Percentiles rank a stretch among this genome's conserved stretches.
phyloP scores from a whole-genome alignment of 2,329 filamentous ascomycete genomes.

The Cryphonectria japonica region DNA sequence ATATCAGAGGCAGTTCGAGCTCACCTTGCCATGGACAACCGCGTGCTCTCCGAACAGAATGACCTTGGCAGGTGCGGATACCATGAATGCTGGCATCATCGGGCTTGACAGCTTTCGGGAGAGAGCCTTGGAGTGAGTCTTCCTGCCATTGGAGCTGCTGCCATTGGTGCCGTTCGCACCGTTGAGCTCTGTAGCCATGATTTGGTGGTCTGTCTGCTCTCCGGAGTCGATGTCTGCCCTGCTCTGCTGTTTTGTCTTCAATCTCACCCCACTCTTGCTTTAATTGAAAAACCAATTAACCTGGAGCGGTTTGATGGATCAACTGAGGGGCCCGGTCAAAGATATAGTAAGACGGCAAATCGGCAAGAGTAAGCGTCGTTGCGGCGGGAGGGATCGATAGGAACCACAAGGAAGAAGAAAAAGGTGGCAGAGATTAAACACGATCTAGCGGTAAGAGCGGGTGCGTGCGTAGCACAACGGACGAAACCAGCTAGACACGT shows the following conservation, averaged over 20 bases:
- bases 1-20: background rate
- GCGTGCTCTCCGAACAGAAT: constrained; percentile 98
- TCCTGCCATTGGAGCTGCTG: constrained; percentile 27
- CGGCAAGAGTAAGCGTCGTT: constrained; percentile 1
- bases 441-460: background rate
- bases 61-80: constrained; percentile 96
- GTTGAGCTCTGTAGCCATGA: constrained; percentile 13
- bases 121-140: constrained; percentile 42
- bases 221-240: background rate
- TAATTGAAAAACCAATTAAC: background rate
- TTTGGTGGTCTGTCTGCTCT: background rate
- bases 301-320: background rate
- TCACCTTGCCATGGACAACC: constrained; percentile 93
- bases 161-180: constrained; percentile 39
- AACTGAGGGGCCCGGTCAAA: background rate
- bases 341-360: background rate
- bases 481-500: background rate
- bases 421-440: background rate
- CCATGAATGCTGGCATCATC: constrained; percentile 91
- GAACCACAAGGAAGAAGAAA: background rate
- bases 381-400: background rate
- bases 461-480: background rate
- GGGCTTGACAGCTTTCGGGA: constrained; percentile 64
- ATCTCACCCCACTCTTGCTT: background rate
- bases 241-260: background rate